Evolutionary conservation across 495 filamentous ascomycete species (phyloP), one percentile per base, ranked within the genome.

Genomic region (Penicillium cosmopolitanum): DNA sequence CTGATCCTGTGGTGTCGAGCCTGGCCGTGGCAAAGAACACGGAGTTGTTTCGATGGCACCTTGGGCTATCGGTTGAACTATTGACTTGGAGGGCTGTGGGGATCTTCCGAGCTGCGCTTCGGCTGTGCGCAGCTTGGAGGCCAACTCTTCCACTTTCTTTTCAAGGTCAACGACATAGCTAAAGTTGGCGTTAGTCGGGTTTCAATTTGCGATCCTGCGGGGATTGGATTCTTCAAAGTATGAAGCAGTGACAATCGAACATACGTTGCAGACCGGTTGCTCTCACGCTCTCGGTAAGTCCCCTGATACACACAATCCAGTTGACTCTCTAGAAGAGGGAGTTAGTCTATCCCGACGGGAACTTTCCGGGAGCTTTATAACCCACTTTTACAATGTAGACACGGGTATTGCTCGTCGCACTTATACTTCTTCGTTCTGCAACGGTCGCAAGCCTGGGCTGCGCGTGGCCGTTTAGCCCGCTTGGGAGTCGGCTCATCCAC

Each of bases 351-450:
- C 19, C 42, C 15, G 12, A 46, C 3, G 15, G 16, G 19, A 19
- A 16, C 8, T n/a, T n/a, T 11, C 11, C 12, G 40, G 18, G 44
- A 28, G 28, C n/a, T 18, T 38, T 1, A 13, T 2, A 33, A 50
- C 58, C n/a, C 57, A 78, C 75, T 78, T 65, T 69, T 76, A 60
- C 75, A 78, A 51, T 76, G 72, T 9, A 70, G 63, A 53, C 73
- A 76, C 3, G 75, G 75, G 64, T 74, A 78, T 18, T 66, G 66
- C 60, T 78, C 75, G 44, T 78, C 73, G 63, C 75, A 78, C 64
- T 78, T 78, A 56, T 78, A 78, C 60, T 78, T 78, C 65, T 78
- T 78, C 50, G 66, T 48, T 56, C 75, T 67, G 59, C 75, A 78
- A 18, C 75, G 65, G 36, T 78, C 75, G 64, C 75, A 78, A 7